Conservation (phyloP, 2,329 filamentous ascomycete species). For the Aschersonia sp. region DNA sequence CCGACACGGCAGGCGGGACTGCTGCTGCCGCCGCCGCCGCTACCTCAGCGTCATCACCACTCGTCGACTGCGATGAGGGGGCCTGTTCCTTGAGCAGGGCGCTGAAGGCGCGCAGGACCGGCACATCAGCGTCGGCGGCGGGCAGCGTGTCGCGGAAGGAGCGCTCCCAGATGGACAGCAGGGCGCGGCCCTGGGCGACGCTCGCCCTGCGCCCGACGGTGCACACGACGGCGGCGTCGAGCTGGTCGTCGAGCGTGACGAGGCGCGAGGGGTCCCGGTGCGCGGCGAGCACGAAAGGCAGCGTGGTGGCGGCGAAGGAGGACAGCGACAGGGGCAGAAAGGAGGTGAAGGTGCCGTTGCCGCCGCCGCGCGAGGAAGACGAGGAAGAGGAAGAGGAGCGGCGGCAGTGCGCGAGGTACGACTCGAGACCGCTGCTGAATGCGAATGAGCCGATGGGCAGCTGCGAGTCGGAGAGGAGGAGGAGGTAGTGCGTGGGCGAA, state of each 20-base stretch:
- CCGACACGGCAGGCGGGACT: constrained; percentile 29
- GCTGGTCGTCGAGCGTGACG: constrained; percentile 51
- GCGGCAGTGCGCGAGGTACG: constrained; percentile 55
- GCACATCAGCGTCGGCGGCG: constrained; percentile 9
- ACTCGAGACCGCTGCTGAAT: constrained; percentile 72
- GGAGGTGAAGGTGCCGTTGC: constrained; percentile 33
- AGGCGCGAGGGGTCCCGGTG: constrained; percentile 40
- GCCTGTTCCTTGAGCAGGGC: constrained; percentile 15
- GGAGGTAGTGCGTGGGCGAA: constrained; percentile 44
- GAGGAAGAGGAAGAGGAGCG: no score
- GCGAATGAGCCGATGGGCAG: constrained; percentile 77
- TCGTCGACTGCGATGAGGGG: constrained; percentile 2
- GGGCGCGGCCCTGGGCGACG: constrained; percentile 58
- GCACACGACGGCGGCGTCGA: constrained; percentile 64
- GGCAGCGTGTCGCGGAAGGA: constrained; percentile 35
- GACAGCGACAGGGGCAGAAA: constrained; percentile 60
- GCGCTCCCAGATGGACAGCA: constrained; percentile 63
- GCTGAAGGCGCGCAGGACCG: constrained; percentile 20
- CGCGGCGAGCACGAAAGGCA: constrained; percentile 61
- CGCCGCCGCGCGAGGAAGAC: constrained; percentile 1
- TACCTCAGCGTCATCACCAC: no score
- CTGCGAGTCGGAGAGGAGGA: constrained; percentile 68
- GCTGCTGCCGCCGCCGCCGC: no score
- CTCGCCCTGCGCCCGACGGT: constrained; percentile 66
- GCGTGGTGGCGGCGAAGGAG: constrained; percentile 54